phyloP scores from a whole-genome alignment of 192 early-diverging fungal genomes.

The Coemansia reversa region DNA sequence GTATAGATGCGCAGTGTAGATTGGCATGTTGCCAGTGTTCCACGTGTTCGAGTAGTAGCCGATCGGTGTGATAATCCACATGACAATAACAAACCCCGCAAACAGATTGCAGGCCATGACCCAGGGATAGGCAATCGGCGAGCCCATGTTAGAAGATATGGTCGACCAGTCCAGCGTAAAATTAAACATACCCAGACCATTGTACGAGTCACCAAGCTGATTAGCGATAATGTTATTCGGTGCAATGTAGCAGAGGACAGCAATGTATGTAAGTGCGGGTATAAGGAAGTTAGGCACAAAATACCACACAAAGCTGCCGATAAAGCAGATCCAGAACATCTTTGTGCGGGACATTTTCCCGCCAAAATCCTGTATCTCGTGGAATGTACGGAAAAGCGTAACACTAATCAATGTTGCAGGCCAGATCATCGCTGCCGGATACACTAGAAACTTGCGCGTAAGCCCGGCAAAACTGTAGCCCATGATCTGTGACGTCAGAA shows the following conservation, averaged over 20 bases:
- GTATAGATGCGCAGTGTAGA: slow-evolving; percentile 65
- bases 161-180: slow-evolving; percentile 77
- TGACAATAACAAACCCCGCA: slow-evolving; percentile 65
- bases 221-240: slow-evolving; percentile 45
- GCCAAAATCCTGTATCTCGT: slow-evolving; percentile 63
- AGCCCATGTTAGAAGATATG: slow-evolving; percentile 57
- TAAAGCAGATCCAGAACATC: slow-evolving; percentile 57
- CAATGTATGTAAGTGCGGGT: slow-evolving; percentile 65
- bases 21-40: slow-evolving; percentile 60
- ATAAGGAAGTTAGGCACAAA: slow-evolving; percentile 66
- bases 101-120: slow-evolving; percentile 70
- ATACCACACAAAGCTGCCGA: slow-evolving; percentile 55
- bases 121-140: slow-evolving; percentile 74
- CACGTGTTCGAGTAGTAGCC: slow-evolving; percentile 69
- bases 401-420: slow-evolving; percentile 74
- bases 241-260: slow-evolving; percentile 62
- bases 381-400: slow-evolving; percentile 75
- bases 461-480: slow-evolving; percentile 70
- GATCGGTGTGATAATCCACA: slow-evolving; percentile 75
- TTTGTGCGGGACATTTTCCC: slow-evolving; percentile 55
- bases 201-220: slow-evolving; percentile 52
- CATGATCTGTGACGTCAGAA: slow-evolving; percentile 69
- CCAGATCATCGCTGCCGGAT: slow-evolving; percentile 86
- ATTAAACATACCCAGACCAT: slow-evolving; percentile 68
- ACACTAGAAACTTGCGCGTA: slow-evolving; percentile 74